Conservation (phyloP, 2,329 filamentous ascomycete genomes). For the Botrytis aclada region DNA sequence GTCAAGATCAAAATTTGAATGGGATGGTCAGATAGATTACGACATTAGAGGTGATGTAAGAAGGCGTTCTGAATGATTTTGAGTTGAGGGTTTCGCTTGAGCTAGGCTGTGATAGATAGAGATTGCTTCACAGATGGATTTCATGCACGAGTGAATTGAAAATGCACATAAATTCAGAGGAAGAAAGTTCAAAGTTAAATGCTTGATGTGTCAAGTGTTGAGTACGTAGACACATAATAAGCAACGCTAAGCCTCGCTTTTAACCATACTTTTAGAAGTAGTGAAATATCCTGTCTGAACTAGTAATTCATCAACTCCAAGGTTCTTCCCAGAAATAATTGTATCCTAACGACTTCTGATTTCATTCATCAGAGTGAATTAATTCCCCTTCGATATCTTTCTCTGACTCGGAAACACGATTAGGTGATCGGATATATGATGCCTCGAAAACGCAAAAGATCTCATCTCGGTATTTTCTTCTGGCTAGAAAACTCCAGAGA, state of each 20-base stretch:
- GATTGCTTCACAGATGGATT: neutral
- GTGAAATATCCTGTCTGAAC: neutral
- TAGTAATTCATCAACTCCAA: neutral
- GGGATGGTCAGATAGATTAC: neutral
- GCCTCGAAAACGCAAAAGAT: neutral
- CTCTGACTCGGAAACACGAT: neutral
- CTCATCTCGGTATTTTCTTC: neutral
- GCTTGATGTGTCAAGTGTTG: neutral
- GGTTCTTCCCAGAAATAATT: neutral
- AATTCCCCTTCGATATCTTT: neutral
- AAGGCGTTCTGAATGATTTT: neutral
- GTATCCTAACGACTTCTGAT: neutral
- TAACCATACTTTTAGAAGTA: rapidly evolving
- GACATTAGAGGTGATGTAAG: neutral
- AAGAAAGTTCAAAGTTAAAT: neutral
- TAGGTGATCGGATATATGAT: neutral
- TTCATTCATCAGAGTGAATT: neutral
- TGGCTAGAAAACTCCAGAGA: neutral
- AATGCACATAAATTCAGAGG: neutral
- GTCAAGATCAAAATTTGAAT: neutral
- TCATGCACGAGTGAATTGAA: rapidly evolving
- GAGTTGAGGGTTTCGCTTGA: neutral
- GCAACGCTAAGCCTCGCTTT: neutral
- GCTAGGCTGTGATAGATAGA: neutral
- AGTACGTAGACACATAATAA: neutral